Evolutionary conservation across 768 basidiomycete species (phyloP), one percentile per base, ranked within the genome.

Genomic region (Tylopilus vinaceipallidus): DNA sequence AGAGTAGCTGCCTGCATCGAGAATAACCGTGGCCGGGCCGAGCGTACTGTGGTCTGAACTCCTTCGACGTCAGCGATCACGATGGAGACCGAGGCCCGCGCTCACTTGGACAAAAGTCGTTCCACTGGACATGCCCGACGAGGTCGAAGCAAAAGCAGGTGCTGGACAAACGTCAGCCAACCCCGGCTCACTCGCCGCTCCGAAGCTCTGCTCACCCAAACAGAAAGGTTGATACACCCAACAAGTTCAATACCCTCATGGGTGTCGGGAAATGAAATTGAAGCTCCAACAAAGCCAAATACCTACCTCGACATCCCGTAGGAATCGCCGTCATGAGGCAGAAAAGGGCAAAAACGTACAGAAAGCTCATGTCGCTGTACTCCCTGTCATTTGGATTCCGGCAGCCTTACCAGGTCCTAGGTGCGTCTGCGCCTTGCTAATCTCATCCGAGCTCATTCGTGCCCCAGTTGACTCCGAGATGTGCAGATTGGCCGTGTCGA

Each of bases 341-440:
- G 72, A 97, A 91, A 72, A 80, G 97, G 65, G 92, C 94, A 23
- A 99, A 99, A 70, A 81, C 86, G 1, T 98, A 98, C 71, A 82
- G 87, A 57, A 93, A 93, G 65, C 87, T 95, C 45, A 98, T 99
- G 95, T 78, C 83, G 14, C 73, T 95, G 42, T 98, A 98, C 66
- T 81, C 78, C 53, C 79, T 87, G 67, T 78, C 85, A 2, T 98
- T 98, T 68, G 88, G 88, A 6, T 98, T 98, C 68, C 75, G 93
- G 38, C 84, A 93, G 60, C 95, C 97, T 0, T 98, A 93, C 67
- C 97, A 98, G 74, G 79, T 95, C 7, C 78, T 98, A 22, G 81
- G 94, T 93, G 58, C 55, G 75, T 69, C 30, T 33, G 19, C 20
- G 11, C 26, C 32, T n/a, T 10, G 29, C 14, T 27, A n/a, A 27